These are phyloP conservation scores for Hippophae rhamnoides DNA, from an alignment of 306 rosid species.

Conservation along the genomic window DNA sequence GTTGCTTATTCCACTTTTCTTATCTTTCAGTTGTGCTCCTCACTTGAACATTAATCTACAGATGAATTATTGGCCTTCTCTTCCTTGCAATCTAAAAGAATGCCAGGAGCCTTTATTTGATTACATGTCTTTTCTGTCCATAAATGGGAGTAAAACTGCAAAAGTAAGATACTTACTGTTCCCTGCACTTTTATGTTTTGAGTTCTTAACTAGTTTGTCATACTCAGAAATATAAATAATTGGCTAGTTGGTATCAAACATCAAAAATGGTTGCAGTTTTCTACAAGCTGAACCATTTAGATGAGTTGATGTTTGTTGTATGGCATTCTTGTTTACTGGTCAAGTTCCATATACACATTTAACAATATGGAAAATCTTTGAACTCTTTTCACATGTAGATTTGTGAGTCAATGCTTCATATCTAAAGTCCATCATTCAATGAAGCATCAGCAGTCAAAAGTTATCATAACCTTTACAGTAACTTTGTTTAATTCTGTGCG, in stretches of 20 bases:
- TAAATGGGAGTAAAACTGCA: slow-evolving; percentile 72
- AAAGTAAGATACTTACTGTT: slow-evolving; percentile 37
- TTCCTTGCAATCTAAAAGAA: slow-evolving; percentile 76
- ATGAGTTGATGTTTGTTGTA: background rate
- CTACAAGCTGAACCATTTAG: background rate
- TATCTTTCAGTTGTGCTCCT: slow-evolving; percentile 67
- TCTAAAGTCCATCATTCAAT: background rate
- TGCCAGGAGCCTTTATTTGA: slow-evolving; percentile 88
- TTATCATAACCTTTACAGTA: background rate
- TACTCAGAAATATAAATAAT: background rate
- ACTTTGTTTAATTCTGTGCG: background rate
- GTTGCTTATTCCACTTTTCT: slow-evolving; percentile 21
- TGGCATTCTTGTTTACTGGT: background rate
- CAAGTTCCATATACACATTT: background rate
- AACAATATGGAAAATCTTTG: background rate
- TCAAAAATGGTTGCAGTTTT: background rate
- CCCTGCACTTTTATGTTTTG: background rate
- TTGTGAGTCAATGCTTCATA: background rate
- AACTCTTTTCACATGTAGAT: background rate
- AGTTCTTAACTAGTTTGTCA: background rate
- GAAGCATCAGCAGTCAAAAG: background rate
- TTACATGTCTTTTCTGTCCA: slow-evolving; percentile 47
- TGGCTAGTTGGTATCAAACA: background rate
- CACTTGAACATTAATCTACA: slow-evolving; percentile 83
- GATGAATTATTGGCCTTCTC: slow-evolving; percentile 94